Evolutionary conservation across 2,329 filamentous ascomycete genomes (phyloP).

Genomic region (Calycina herbarum): DNA sequence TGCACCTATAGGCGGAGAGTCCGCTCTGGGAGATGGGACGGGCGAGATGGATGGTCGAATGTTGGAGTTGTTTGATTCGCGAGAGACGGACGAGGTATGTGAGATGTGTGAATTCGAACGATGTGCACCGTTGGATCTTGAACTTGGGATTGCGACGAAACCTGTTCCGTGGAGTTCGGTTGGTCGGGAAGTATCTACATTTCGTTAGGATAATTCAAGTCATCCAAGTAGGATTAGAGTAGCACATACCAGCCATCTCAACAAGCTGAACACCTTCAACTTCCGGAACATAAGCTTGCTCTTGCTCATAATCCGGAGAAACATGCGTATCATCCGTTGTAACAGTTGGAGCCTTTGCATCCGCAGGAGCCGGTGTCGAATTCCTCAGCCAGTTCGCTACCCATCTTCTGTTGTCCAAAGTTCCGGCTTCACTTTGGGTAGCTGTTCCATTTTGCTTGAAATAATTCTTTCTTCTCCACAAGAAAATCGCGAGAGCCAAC

Average conservation of each 20-base stretch:
- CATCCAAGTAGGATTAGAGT: slow-evolving; percentile 9
- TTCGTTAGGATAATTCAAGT: slow-evolving; percentile 6
- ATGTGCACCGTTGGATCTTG: background rate
- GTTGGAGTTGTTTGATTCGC: slow-evolving; percentile 10
- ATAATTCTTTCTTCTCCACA: slow-evolving; percentile 49
- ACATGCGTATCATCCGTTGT: slow-evolving; percentile 33
- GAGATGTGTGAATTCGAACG: slow-evolving; percentile 26
- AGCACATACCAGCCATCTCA: slow-evolving; percentile 38
- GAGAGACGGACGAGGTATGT: slow-evolving; percentile 19
- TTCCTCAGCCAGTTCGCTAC: slow-evolving; percentile 34
- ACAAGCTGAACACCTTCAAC: slow-evolving; percentile 33
- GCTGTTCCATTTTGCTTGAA: slow-evolving; percentile 20
- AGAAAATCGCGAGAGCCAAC: slow-evolving; percentile 50
- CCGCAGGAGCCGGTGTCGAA: slow-evolving; percentile 17
- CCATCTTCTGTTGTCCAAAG: slow-evolving; percentile 28
- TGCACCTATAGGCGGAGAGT: slow-evolving; percentile 22
- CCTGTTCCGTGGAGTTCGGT: slow-evolving; percentile 29
- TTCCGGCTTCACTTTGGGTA: slow-evolving; percentile 30
- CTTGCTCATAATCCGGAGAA: slow-evolving; percentile 22
- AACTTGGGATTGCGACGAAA: slow-evolving; percentile 18
- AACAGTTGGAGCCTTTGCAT: slow-evolving; percentile 33
- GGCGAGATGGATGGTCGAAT: slow-evolving; percentile 19
- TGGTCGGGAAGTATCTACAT: slow-evolving; percentile 30
- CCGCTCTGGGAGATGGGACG: slow-evolving; percentile 16
- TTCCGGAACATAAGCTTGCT: slow-evolving; percentile 26